Base-by-base conservation (phyloP, 2,329 filamentous ascomycete genomes). In the Stachybotrys echinatus region DNA sequence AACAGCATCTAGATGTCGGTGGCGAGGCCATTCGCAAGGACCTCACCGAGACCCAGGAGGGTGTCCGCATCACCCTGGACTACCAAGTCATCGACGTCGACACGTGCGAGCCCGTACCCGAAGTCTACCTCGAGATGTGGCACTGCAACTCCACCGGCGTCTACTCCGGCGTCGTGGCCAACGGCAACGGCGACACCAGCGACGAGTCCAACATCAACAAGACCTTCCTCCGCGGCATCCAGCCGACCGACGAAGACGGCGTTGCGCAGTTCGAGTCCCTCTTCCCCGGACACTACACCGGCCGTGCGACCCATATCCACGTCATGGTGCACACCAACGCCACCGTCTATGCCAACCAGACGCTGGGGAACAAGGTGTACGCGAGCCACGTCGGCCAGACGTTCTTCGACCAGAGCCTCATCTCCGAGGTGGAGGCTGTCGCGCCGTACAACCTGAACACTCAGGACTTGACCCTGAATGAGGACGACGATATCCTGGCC, bases 311-410 rank as follows among this genome's bases (percentile, higher is more conserved):
- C 2, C 77, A 80, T 55, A 74, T 75, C 14, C 77, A 80, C 52
- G 48, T 70, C 31, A 55, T 69, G 45, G 62, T 73, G 71, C 62
- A 71, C 54, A 57, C 64, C 45, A 68, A 68, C 47, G 65, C 65
- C 3, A 65, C 64, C 8, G 51, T 63, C 4, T 54, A 62, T 17
- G 44, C 56, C 27, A 71, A 71, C 55, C 53, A 61, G 31, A 70
- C 69, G 1, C 61, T 71, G 5, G 61, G 62, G 19, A 62, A 60
- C 23, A 60, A 65, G 0, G 63, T 62, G 42, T 66, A 65, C 31
- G 73, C 80, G 48, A 76, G 79, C 8, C 80, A 86, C 63, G 74
- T 85, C 23, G 82, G 83, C n/a, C 82, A 87, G 63, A 65, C 83
- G 49, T 86, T 83, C 68, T 81, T 84, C 60, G 80, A 84, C 63